Percentiles rank a stretch among this genome's conserved stretches.
Conservation (phyloP, 768 basidiomycete species). For the Guyanaporus albipodus region DNA sequence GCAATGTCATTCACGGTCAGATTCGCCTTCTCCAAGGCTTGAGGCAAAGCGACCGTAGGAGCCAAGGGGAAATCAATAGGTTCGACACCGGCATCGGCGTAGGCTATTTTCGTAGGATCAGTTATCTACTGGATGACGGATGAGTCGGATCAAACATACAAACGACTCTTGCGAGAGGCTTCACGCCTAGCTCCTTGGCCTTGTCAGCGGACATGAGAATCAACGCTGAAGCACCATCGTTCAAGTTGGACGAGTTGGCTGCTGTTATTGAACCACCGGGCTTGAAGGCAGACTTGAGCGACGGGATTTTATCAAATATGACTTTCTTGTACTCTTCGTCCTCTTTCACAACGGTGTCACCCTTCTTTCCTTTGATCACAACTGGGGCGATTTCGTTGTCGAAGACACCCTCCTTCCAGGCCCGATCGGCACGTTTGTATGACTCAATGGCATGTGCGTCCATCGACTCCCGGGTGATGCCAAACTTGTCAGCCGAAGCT, state of each 20-base stretch:
- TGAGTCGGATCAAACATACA: conserved; percentile 52
- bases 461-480: conserved; percentile 81
- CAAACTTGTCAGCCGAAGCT: conserved; percentile 71
- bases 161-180: conserved; percentile 90
- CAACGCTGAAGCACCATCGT: conserved; percentile 94
- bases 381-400: conserved; percentile 86
- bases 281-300: conserved; percentile 86
- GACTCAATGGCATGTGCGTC: conserved; percentile 93
- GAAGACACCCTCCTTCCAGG: conserved; percentile 86
- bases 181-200: conserved; percentile 85
- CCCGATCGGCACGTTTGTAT: conserved; percentile 87
- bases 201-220: conserved; percentile 93
- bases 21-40: conserved; percentile 84
- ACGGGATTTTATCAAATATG: conserved; percentile 89
- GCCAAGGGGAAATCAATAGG: conserved; percentile 97
- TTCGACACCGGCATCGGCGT: conserved; percentile 94
- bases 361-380: conserved; percentile 91
- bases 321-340: conserved; percentile 99
- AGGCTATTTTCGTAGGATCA: conserved; percentile 50
- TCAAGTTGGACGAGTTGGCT: conserved; percentile 92
- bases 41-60: conserved; percentile 86
- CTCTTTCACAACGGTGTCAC: conserved; percentile 82
- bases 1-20: conserved; percentile 80
- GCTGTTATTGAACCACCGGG: conserved; percentile 88
- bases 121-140: not conserved